phyloP scores from a whole-genome alignment of 345 rosid genomes.

The Citrus cavaleriei region DNA sequence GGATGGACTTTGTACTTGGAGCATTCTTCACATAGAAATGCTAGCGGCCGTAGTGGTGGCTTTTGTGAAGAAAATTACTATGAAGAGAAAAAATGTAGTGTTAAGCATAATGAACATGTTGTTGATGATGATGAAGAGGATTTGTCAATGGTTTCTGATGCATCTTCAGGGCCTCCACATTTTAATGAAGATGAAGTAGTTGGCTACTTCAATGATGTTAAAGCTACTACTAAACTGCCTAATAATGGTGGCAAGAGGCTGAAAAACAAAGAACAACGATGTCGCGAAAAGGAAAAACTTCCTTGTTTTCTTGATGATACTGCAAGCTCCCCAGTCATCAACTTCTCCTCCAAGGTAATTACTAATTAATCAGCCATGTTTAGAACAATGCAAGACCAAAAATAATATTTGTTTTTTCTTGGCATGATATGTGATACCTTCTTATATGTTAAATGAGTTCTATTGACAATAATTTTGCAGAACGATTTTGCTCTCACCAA shows the following conservation, averaged over 20 bases:
- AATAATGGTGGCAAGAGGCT: conserved; percentile 28
- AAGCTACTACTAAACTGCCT: conserved; percentile 10
- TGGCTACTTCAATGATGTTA: conserved; percentile 19
- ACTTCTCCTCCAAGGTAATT: conserved; percentile 49
- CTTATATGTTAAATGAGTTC: not conserved
- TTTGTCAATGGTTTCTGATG: conserved; percentile 93
- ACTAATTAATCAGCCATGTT: conserved; percentile 23
- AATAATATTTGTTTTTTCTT: too few relatives aligned
- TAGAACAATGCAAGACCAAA: not conserved
- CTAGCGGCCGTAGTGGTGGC: conserved; percentile 15
- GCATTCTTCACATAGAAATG: conserved; percentile 47
- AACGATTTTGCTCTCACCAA: conserved; percentile 31
- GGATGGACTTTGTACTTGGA: conserved; percentile 98
- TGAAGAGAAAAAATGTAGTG: not conserved
- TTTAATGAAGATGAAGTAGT: conserved; percentile 38
- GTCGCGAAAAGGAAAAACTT: conserved; percentile 30
- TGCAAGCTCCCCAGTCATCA: conserved; percentile 77
- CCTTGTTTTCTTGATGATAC: conserved; percentile 76
- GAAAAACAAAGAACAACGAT: conserved; percentile 34
- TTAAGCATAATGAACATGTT: conserved; percentile 6
- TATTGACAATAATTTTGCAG: conserved; percentile 12
- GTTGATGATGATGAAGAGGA: conserved; percentile 60
- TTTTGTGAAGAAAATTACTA: not conserved
- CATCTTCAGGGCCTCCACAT: conserved; percentile 96
- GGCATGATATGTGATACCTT: not conserved